Evolutionary conservation across 176 grass and related monocot genomes (phyloP).

Genomic region (Ananas comosus): DNA sequence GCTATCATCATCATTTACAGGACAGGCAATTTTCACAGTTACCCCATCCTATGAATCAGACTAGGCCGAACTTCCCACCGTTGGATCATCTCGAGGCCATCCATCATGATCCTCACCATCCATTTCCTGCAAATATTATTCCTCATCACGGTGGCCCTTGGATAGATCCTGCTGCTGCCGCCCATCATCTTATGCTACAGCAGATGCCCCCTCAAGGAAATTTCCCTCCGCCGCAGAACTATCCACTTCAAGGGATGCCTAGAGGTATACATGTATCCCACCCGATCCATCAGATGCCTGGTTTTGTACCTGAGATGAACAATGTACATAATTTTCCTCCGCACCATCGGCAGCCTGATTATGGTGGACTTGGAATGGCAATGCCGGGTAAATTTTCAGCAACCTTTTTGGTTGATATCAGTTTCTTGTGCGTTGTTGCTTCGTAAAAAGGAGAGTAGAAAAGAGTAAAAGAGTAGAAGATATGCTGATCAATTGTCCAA

Average conservation of each 20-base stretch:
- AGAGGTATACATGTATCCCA: slow-evolving; percentile 63
- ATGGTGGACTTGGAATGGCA: slow-evolving; percentile 56
- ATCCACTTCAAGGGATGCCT: slow-evolving; percentile 37
- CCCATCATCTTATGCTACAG: slow-evolving; percentile 62
- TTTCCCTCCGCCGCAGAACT: slow-evolving; percentile 28
- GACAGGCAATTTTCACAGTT: slow-evolving; percentile 37
- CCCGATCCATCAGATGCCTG: slow-evolving; percentile 44
- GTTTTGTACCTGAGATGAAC: slow-evolving; percentile 59
- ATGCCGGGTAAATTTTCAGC: slow-evolving; percentile 52
- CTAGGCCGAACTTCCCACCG: neutral
- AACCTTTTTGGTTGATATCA: slow-evolving; percentile 12
- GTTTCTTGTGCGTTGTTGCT: slow-evolving; percentile 10
- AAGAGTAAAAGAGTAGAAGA: too few relatives aligned
- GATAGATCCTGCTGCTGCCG: slow-evolving; percentile 24
- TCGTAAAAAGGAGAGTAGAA: neutral
- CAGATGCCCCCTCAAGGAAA: slow-evolving; percentile 43
- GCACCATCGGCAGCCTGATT: slow-evolving; percentile 58
- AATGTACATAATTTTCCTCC: slow-evolving; percentile 69
- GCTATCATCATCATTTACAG: slow-evolving; percentile 45
- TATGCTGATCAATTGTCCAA: too few relatives aligned
- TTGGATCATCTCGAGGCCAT: slow-evolving; percentile 25
- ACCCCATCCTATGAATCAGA: slow-evolving; percentile 28
- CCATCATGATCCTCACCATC: slow-evolving; percentile 42
- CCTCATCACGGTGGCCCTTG: slow-evolving; percentile 22
- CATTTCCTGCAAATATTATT: slow-evolving; percentile 49